Conservation (phyloP, 129 eudicot species). For the Ambrosia artemisiifolia region DNA sequence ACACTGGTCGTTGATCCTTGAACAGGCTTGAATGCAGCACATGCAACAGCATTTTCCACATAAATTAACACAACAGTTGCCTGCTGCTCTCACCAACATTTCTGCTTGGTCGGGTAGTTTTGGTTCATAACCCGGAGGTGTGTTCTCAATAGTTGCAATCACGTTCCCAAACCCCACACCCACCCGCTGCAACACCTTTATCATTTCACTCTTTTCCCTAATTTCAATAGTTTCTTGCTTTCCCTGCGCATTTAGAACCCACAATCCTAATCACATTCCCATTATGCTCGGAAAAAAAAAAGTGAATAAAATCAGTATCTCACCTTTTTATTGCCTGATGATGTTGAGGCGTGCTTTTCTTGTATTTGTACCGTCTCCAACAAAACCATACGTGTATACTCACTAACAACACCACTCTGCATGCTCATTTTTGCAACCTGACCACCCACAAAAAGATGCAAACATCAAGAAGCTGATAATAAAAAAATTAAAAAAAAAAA, state of each 20-base stretch:
- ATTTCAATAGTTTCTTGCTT: constrained; percentile 27
- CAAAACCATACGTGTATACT: constrained; percentile 75
- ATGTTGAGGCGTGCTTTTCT: constrained; percentile 32
- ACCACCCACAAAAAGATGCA: constrained; percentile 7
- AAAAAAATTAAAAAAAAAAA: no score
- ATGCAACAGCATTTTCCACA: constrained; percentile 70
- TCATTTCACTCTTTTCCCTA: constrained; percentile 19
- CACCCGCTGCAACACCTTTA: constrained; percentile 35
- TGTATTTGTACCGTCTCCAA: constrained; percentile 49
- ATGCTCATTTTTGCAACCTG: constrained; percentile 71
- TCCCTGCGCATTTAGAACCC: constrained; percentile 19
- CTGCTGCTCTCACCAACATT: constrained; percentile 66
- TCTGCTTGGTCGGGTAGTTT: constrained; percentile 71
- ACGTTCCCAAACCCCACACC: constrained; percentile 76
- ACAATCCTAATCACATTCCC: not conserved
- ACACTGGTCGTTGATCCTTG: constrained; percentile 61
- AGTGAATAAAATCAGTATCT: not conserved
- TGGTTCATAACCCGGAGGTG: constrained; percentile 59
- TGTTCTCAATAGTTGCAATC: constrained; percentile 72
- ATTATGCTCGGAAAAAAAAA: not conserved
- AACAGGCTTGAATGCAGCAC: constrained; percentile 69
- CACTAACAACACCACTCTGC: constrained; percentile 53
- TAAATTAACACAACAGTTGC: constrained; percentile 63
- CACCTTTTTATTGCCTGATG: constrained; percentile 42
- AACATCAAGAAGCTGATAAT: not conserved